Evolutionary conservation across 2,329 filamentous ascomycete species (phyloP), one percentile per base, ranked within the genome.

Genomic region (Tolypocladium sp.): DNA sequence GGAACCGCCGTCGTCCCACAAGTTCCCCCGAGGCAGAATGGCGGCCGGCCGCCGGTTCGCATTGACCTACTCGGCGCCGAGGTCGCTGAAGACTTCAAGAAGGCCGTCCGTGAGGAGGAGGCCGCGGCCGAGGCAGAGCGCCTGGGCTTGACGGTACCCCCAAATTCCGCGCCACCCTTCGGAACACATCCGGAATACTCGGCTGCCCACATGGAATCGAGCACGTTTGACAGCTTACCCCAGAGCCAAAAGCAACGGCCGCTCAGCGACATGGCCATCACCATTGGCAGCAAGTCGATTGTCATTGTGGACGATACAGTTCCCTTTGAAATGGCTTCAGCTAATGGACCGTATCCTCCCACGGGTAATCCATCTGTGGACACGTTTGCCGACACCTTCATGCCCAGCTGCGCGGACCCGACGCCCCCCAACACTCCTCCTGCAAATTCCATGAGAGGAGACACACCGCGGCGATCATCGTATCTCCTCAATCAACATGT

Each of bases 241-340:
- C 68, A 68, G 8, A 61, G 69, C 7, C 64, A 73, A 10, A 73
- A 60, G 60, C 69, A 63, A 58, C 73, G 80, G 52, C 79, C 80
- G 1, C 65, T 70, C 15, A 84, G 82, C 62, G 82, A 85, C 61
- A 77, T 77, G 64, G 82, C 73, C 7, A 83, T 93, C 52, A 94
- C 91, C 0, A 80, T 81, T 13, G 90, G 91, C n/a, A 96, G 91
- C 77, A 88, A 92, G 68, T 96, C 91, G 0, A 95, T 96, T 64
- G 82, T 96, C 58, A 95, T 96, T 67, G 85, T 96, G 41, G 90
- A 95, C 60, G 85, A 84, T 38, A 88, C 86, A 0, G 65, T 80
- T 20, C 74, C 79, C 0, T 74, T 76, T 6, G 74, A 83, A 10
- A 70, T 79, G n/a, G 73, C 79, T 1, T 64, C 75, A 12, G 82